Conservation (phyloP, 2,329 filamentous ascomycete species). For the Cyphellophora europaea region DNA sequence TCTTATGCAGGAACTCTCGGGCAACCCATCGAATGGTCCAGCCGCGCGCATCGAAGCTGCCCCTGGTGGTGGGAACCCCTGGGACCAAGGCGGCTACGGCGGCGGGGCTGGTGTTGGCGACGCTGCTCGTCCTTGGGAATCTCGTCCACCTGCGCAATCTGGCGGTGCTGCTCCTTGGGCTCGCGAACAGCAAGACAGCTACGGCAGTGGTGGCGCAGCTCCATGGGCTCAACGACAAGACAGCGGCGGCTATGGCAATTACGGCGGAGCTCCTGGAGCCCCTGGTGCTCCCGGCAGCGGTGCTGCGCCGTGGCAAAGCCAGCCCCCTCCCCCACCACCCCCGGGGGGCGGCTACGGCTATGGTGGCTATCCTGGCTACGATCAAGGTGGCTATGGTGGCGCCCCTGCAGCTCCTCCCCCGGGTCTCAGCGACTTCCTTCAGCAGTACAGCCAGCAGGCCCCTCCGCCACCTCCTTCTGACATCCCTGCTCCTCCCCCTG, state of each 20-base stretch:
- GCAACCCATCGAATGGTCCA: slow-evolving; percentile 52
- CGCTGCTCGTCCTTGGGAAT: slow-evolving; percentile 74
- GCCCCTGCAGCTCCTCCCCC: slow-evolving; percentile 44
- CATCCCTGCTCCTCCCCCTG: slow-evolving; percentile 33
- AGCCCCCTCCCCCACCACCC: slow-evolving; percentile 30
- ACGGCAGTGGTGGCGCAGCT: slow-evolving; percentile 24
- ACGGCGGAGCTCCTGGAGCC: slow-evolving; percentile 29
- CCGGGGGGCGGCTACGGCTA: slow-evolving; percentile 48
- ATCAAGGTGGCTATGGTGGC: slow-evolving; percentile 31
- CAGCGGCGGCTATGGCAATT: slow-evolving; percentile 33
- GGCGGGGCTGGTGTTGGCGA: slow-evolving; percentile 5
- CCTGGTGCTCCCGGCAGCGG: slow-evolving; percentile 33
- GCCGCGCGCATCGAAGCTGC: slow-evolving; percentile 81
- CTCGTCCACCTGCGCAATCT: slow-evolving; percentile 32
- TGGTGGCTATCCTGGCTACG: slow-evolving; percentile 37
- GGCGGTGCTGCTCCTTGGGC: slow-evolving; percentile 62
- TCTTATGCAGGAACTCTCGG: slow-evolving; percentile 95
- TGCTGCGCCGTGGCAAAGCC: slow-evolving; percentile 55
- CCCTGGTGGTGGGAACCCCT: slow-evolving; percentile 53
- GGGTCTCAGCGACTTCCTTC: slow-evolving; percentile 52
- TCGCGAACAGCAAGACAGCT: slow-evolving; percentile 45
- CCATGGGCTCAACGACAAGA: slow-evolving; percentile 23
- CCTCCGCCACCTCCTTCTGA: slow-evolving; percentile 40
- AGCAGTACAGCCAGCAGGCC: slow-evolving; percentile 48
- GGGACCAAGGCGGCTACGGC: slow-evolving; percentile 24